A percentile compares a stretch with the other conserved stretches of the same genome.
These are phyloP conservation scores for Trichoderma sp. DNA, from an alignment of 2,329 filamentous ascomycete species.

Conservation along the genomic window DNA sequence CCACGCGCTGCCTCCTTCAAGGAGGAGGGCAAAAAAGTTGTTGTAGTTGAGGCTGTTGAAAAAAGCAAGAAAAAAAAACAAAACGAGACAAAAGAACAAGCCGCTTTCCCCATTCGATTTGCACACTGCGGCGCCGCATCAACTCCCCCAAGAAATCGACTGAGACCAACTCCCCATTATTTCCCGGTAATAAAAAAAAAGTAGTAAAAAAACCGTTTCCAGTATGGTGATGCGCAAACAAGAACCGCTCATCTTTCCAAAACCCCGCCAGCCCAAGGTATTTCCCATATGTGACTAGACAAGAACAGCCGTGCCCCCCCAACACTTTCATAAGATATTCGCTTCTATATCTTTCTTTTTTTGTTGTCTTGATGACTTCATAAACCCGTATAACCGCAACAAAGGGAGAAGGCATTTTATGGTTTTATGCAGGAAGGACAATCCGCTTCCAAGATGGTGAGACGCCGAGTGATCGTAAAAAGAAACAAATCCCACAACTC, in stretches of 20 bases:
- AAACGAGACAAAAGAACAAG: conserved; percentile 20
- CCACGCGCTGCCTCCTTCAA: conserved; percentile 14
- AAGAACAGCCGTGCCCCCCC: conserved; percentile 33
- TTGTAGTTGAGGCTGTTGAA: neutral
- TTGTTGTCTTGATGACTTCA: conserved; percentile 42
- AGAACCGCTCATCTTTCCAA: conserved; percentile 36
- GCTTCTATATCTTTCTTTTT: conserved; percentile 47
- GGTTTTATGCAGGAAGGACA: conserved; percentile 15
- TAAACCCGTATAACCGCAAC: conserved; percentile 39
- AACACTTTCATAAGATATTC: conserved; percentile 32
- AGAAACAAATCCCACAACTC: conserved; percentile 21
- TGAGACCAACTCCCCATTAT: conserved; percentile 38
- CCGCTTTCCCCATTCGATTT: conserved; percentile 32
- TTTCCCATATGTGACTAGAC: conserved; percentile 38
- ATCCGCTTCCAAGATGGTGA: conserved; percentile 16
- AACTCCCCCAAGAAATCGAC: conserved; percentile 24
- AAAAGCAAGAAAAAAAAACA: conserved; percentile 16
- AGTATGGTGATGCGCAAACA: conserved; percentile 30
- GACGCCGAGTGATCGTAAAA: conserved; percentile 19
- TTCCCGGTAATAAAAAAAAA: conserved; percentile 24
- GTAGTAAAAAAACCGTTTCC: conserved; percentile 28
- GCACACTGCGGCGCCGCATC: conserved; percentile 29
- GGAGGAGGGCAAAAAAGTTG: neutral
- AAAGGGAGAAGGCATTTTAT: conserved; percentile 32
- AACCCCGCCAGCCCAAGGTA: conserved; percentile 28